These are phyloP conservation scores for Margaritispora aquatica DNA, from an alignment of 495 filamentous ascomycete species.

Conservation along the genomic window DNA sequence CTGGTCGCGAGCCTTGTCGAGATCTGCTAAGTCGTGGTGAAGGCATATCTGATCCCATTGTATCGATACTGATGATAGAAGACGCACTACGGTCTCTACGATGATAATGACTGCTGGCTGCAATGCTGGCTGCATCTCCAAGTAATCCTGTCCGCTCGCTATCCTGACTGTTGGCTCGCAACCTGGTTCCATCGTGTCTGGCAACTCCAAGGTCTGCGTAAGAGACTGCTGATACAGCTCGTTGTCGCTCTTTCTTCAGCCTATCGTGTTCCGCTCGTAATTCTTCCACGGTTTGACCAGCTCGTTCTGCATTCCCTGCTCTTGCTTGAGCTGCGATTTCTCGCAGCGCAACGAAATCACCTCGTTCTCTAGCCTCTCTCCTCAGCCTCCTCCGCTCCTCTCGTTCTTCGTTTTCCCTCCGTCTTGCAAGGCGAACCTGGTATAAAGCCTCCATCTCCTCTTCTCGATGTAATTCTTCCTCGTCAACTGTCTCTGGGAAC, in stretches of 20 bases:
- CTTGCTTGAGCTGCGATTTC: slow-evolving; percentile 42
- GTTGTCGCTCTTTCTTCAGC: slow-evolving; percentile 56
- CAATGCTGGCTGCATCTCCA: slow-evolving; percentile 60
- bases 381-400: slow-evolving; percentile 62
- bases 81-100: slow-evolving; percentile 36
- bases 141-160: slow-evolving; percentile 71
- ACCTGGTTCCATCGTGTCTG: slow-evolving; percentile 78
- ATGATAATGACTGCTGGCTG: slow-evolving; percentile 28
- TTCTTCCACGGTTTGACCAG: slow-evolving; percentile 33
- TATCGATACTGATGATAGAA: slow-evolving; percentile 43
- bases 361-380: slow-evolving; percentile 61
- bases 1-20: slow-evolving; percentile 17
- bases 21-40: slow-evolving; percentile 19
- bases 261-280: slow-evolving; percentile 63
- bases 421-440: slow-evolving; percentile 75
- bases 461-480: slow-evolving; percentile 73
- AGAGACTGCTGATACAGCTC: slow-evolving; percentile 73
- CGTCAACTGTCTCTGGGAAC: slow-evolving; percentile 49
- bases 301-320: slow-evolving; percentile 18
- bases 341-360: slow-evolving; percentile 57
- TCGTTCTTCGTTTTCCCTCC: slow-evolving; percentile 68
- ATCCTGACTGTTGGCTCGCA: slow-evolving; percentile 75
- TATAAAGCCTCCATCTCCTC: slow-evolving; percentile 90
- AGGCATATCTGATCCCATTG: slow-evolving; percentile 25
- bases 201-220: slow-evolving; percentile 85